Evolutionary conservation across 2,329 filamentous ascomycete genomes (phyloP).

Genomic region (Paraphaeosphaeria minitans): DNA sequence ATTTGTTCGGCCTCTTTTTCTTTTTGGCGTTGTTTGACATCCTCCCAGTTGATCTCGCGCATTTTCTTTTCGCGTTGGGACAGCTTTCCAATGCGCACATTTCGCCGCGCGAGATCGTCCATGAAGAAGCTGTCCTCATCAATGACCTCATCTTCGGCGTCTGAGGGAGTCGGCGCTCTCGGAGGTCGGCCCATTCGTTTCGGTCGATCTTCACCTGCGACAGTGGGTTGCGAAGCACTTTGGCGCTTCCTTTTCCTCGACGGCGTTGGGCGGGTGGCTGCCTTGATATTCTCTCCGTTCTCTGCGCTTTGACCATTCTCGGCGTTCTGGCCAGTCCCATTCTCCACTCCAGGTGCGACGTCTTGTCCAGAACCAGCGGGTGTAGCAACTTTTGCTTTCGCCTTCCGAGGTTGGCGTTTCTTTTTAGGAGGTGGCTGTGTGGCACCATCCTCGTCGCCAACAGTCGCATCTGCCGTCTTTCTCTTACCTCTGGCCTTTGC

Average conservation of each 20-base stretch:
- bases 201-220: slow-evolving; percentile 18
- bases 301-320: slow-evolving; percentile 18
- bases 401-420: slow-evolving; percentile 35
- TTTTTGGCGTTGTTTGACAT: slow-evolving; percentile 49
- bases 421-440: slow-evolving; percentile 27
- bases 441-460: slow-evolving; percentile 18
- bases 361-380: slow-evolving; percentile 16
- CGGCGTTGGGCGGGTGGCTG: slow-evolving; percentile 18
- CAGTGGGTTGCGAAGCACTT: slow-evolving; percentile 18
- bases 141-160: slow-evolving; percentile 54
- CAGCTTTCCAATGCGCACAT: slow-evolving; percentile 69
- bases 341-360: slow-evolving; percentile 7
- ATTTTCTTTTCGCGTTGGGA: slow-evolving; percentile 77
- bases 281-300: slow-evolving; percentile 13
- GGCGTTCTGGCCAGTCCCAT: slow-evolving; percentile 14
- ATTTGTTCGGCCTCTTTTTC: slow-evolving; percentile 39
- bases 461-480: slow-evolving; percentile 12
- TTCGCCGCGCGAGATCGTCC: slow-evolving; percentile 71
- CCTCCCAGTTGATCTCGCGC: slow-evolving; percentile 66
- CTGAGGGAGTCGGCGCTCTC: slow-evolving; percentile 44
- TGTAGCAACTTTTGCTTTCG: slow-evolving; percentile 23
- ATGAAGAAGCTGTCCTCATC: slow-evolving; percentile 72
- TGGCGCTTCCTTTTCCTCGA: slow-evolving; percentile 22
- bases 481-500: slow-evolving; percentile 28
- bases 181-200: slow-evolving; percentile 34